Evolutionary conservation across 169 alveolate species (phyloP), one percentile per base, ranked within the genome.

Genomic region (Plasmodium falciparum): DNA sequence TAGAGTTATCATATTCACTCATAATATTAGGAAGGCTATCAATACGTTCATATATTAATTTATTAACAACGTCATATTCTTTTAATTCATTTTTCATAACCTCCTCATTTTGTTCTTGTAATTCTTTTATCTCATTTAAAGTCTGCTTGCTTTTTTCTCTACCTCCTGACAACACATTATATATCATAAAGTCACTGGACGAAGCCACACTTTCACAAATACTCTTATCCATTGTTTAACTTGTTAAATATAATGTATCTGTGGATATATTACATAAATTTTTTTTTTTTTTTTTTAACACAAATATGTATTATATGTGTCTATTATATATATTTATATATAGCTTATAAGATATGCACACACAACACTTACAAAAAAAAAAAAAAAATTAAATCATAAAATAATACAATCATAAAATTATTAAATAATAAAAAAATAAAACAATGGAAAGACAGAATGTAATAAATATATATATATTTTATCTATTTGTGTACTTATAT

Each of bases 121-220:
- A 11, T 13, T 20, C 69, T 13, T 75, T 62, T 24, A 75, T 75
- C 20, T 75, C 88, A 5, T 61, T 43, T 7, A 75, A 52, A 0
- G 88, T 75, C 66, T 75, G 8, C 15, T 75, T 61, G 39, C 88
- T 75, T 62, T 75, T 75, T 15, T 75, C 88, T 17, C 65, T 63
- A 6, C 88, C 88, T 12, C 47, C 54, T n/a, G 66, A 66, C 49
- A 75, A 24, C 11, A 75, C 74, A 67, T 61, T 61, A 69, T 43
- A 75, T 39, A 75, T 45, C 24, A 69, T 75, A 43, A 66, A 61
- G 33, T 63, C 88, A 56, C 43, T 56, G 33, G 88, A 75, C 0
- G 88, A 75, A 9, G 45, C 59, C 43, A 61, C 58, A 29, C 88
- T 75, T 61, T 63, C 69, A 26, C 74, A 39, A 26, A 15, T 9